phyloP scores from a whole-genome alignment of 2,329 filamentous ascomycete genomes.

The Hypoxylon sp. region DNA sequence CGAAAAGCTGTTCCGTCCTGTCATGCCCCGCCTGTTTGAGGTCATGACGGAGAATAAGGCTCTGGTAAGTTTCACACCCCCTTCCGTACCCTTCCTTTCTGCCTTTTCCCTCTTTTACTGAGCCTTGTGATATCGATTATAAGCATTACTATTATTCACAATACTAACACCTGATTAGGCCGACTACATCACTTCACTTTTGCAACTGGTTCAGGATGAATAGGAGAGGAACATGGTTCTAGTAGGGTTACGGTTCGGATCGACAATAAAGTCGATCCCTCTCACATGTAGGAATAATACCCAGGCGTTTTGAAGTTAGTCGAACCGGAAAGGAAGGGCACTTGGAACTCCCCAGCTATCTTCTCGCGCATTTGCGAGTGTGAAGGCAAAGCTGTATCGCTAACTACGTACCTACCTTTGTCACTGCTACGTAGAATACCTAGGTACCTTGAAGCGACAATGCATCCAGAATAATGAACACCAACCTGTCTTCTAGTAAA shows the following conservation, averaged over 20 bases:
- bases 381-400: neutral
- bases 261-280: constrained; percentile 1
- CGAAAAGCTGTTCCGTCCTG: constrained; percentile 76
- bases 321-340: constrained; percentile 1
- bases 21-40: constrained; percentile 76
- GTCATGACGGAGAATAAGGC: constrained; percentile 78
- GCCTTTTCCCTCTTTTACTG: neutral
- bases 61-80: constrained; percentile 62
- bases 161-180: constrained; percentile 37
- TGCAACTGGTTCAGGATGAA: constrained; percentile 48
- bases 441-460: neutral
- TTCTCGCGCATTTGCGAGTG: neutral
- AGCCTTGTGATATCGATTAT: neutral
- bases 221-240: constrained; percentile 15
- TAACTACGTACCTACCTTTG: neutral
- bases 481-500: neutral
- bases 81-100: neutral
- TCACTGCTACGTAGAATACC: neutral
- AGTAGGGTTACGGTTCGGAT: constrained; percentile 5
- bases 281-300: constrained; percentile 40
- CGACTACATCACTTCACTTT: constrained; percentile 46
- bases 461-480: neutral
- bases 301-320: constrained; percentile 46
- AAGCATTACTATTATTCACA: neutral
- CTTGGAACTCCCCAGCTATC: neutral